These are phyloP conservation scores for Xerocomus minutiporus DNA, from an alignment of 1,284 basidiomycete genomes.

Conservation along the genomic window DNA sequence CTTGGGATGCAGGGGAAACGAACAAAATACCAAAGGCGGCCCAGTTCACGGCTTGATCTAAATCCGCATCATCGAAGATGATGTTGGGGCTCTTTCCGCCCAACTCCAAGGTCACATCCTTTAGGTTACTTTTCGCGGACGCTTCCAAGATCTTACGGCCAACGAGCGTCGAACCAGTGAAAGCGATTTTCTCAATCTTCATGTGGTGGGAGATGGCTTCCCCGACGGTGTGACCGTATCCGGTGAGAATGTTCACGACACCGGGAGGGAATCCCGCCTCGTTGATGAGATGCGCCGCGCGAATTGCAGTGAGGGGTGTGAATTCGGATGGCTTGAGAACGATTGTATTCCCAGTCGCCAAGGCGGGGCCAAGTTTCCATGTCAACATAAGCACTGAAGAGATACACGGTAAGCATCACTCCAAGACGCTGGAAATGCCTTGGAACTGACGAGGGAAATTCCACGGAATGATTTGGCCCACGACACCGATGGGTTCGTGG, in stretches of 20 bases:
- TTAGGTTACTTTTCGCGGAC: constrained; percentile 81
- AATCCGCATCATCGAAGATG: constrained; percentile 66
- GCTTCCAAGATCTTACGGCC: constrained; percentile 85
- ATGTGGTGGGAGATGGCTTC: constrained; percentile 62
- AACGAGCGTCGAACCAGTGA: constrained; percentile 75
- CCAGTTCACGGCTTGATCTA: constrained; percentile 82
- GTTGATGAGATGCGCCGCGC: constrained; percentile 45
- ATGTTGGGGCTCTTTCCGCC: constrained; percentile 89
- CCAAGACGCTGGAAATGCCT: not conserved
- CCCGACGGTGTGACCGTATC: constrained; percentile 67
- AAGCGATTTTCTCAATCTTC: constrained; percentile 67
- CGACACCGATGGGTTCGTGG: constrained; percentile 93
- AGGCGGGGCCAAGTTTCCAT: constrained; percentile 83
- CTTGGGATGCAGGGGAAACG: not conserved
- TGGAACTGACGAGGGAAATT: constrained; percentile 54
- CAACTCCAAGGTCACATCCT: constrained; percentile 87
- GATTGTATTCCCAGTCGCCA: constrained; percentile 81
- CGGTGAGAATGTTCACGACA: constrained; percentile 66
- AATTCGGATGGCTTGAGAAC: constrained; percentile 89
- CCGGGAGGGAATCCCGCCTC: constrained; percentile 66
- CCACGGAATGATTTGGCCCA: constrained; percentile 84
- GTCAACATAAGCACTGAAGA: constrained; percentile 62
- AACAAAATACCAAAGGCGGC: constrained; percentile 77
- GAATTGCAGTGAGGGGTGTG: constrained; percentile 79
- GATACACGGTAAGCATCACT: not conserved